Evolutionary conservation across 495 filamentous ascomycete genomes (phyloP), one percentile per base, ranked within the genome.

Genomic region (Pyronema domesticum): DNA sequence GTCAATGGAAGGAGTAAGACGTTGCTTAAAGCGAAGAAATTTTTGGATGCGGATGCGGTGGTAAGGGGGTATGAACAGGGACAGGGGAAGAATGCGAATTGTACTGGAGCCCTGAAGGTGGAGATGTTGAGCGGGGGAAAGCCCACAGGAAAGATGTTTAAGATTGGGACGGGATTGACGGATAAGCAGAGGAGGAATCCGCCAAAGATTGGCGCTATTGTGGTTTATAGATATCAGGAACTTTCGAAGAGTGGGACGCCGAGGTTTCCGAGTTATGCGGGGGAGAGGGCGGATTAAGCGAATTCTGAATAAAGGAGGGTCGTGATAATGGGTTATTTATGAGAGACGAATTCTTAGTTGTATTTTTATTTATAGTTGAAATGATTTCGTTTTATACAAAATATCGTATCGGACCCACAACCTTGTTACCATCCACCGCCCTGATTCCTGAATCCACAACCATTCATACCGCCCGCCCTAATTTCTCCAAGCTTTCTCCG

Each of bases 221-320:
- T 66, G 3, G 60, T 63, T 42, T 65, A 62, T 55, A 50, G 58
- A 53, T 66, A 65, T 36, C 63, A 66, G 37, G 63, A 66, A 46
- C 33, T 66, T 49, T 62, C 63, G 10, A 56, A 56, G 19, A 58
- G 49, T 58, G 63, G 63, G 1, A 55, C 44, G 1, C 63, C 63
- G 19, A 62, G 63, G 37, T 66, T 66, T 58, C 63, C 63, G 45
- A 57, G 58, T 19, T 66, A 37, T 58, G 59, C 51, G 2, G 63
- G 63, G 1, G 63, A 56, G 45, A 58, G 63, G 30, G 63, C 63
- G 13, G 63, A 66, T 56, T 66, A 53, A n/a, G 23, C 5, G 23
- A 30, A 30, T 30, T 30, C 1, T 30, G 23, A 30, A 30, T 30
- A 5, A 30, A 30, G 23, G 5, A 30, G 23, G 23, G 23, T 30